Conservation (phyloP, 371 early-diverging fungal species). For the Cokeromyces recurvatus region DNA sequence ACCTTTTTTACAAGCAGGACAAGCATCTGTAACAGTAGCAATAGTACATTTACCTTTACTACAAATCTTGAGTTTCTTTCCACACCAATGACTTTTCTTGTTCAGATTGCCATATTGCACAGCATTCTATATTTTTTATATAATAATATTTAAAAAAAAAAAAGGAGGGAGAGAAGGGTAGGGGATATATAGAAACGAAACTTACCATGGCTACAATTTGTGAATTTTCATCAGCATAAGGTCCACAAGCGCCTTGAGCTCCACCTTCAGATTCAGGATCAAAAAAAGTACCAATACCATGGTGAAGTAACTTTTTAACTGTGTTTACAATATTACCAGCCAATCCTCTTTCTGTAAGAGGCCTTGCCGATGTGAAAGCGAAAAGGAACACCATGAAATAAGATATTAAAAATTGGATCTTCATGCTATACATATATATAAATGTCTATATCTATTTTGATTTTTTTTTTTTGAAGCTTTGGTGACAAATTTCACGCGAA, state of each 20-base stretch:
- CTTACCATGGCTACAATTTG: constrained; percentile 35
- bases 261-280: constrained; percentile 30
- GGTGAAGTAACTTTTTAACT: constrained; percentile 1
- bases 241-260: constrained; percentile 30
- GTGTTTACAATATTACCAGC: constrained; percentile 2
- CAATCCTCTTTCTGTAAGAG: constrained; percentile 9
- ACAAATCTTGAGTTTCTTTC: constrained; percentile 28
- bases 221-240: constrained; percentile 21
- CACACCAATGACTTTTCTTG: constrained; percentile 35
- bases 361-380: no score
- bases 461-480: no score
- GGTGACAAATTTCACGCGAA: no score
- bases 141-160: background rate
- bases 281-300: constrained; percentile 26
- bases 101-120: constrained; percentile 30
- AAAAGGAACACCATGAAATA: no score
- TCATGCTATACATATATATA: no score
- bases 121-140: constrained; percentile 18
- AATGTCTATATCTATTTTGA: no score
- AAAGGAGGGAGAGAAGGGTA: no score
- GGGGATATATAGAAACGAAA: no score
- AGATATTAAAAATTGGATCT: no score
- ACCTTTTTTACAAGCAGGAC: constrained; percentile 31
- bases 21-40: constrained; percentile 33
- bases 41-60: constrained; percentile 13